Evolutionary conservation across 2,329 filamentous ascomycete genomes (phyloP), one percentile per base, ranked within the genome.

Genomic region (Fusarium fujikuroi): DNA sequence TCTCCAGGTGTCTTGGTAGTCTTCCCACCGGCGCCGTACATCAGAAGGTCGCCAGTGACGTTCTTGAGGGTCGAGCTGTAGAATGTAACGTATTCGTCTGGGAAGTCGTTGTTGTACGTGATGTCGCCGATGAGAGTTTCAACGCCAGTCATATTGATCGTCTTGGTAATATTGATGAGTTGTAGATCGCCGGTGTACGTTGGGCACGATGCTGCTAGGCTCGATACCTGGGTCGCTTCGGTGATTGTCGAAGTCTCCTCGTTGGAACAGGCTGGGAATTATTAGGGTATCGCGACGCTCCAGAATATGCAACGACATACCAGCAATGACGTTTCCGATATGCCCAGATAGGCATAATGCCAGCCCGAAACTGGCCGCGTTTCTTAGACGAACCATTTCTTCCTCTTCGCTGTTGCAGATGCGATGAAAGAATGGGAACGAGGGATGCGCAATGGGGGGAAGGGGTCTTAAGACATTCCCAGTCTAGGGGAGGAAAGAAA

Each of bases 261-360:
- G 0, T 19, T 21, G 0, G 23, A 58, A 7, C 54, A 58, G 14
- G 10, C 54, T 58, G 10, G n/a, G 3, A 12, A 7, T 7, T 2
- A 6, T 54, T 7, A 54, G 32, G 0, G 0, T 12, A n/a, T 10
- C 3, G 0, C 2, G 1, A 9, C 2, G 9, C 18, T 37, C 3
- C 0, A 4, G 34, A 21, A n/a, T 1, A 28, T 7, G 2, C 14
- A 3, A 2, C 2, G 0, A 18, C 39, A 7, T 18, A 12, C 54
- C n/a, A 14, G 30, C 40, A 9, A 18, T 21, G 0, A 15, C 30
- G 2, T 10, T 2, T 5, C 1, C 7, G 0, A 25, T 8, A 21
- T 28, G 10, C 8, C 54, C 8, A 0, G 9, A 36, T 5, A 58
- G 8, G 3, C 12, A 28, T 0, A 36, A 3, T 1, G 1, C 5